Evolutionary conservation across 805 yeast genomes (phyloP), one percentile per base, ranked within the genome.

Genomic region (Pichia ethanolica): DNA sequence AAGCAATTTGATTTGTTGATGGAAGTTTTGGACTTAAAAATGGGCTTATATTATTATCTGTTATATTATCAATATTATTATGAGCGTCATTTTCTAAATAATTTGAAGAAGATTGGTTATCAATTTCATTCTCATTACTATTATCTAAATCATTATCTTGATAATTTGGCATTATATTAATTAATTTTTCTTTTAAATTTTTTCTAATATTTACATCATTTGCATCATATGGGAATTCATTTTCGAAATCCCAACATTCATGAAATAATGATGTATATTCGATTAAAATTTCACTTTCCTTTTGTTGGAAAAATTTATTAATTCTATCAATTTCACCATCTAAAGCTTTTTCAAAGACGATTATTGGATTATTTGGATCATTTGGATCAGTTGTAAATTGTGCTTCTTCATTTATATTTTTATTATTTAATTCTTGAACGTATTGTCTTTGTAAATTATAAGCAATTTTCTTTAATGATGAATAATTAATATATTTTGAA

Each of bases 401-500:
- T 26, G 60, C 59, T 30, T 56, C 51, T 35, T 60, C 68, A 3
- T 63, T 64, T 27, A 53, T 48, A 30, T 48, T 50, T 14, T 54
- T 47, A 34, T 51, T 51, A 13, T 56, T 53, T 59, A 64, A 44
- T 53, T 66, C 35, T 59, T 66, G 52, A 6, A 62, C 64, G 43
- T 63, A 53, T 36, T 86, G 89, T 59, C 90, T 75, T 62, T 93
- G 97, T 43, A 91, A 72, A 14, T 82, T 73, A 65, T 90, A 91
- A 32, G 90, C 86, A 39, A 86, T 75, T 69, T 87, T 88, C 66
- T 93, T 91, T 51, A 93, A 72, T 37, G 86, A 82, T 1, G 96
- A 86, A 67, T 91, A 91, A 48, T 95, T 90, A 49, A 91, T 83
- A 67, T 91, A 91, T 64, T 86, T 81, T 30, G 95, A 82, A 11